phyloP scores from a whole-genome alignment of 192 early-diverging fungal genomes.

The Mortierella claussenii region DNA sequence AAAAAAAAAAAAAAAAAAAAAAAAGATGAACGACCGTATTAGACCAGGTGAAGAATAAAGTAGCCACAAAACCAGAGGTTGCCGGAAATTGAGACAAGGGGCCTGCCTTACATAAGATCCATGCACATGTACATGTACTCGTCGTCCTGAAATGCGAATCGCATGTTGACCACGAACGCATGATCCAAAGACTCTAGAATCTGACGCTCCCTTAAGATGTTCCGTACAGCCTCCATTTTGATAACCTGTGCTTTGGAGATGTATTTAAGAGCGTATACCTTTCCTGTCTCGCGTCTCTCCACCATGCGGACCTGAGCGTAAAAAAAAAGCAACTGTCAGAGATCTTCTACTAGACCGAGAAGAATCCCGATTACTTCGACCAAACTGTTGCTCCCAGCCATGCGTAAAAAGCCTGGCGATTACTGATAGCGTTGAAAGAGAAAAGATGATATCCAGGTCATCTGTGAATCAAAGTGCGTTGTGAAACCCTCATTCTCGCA shows the following conservation, averaged over 20 bases:
- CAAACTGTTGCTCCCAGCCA: too few relatives aligned
- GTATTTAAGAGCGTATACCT: constrained; percentile 88
- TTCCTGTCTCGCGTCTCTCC: constrained; percentile 75
- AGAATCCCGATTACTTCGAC: too few relatives aligned
- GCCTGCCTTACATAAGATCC: constrained; percentile 77
- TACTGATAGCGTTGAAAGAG: too few relatives aligned
- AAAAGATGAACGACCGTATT: neutral
- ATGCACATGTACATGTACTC: constrained; percentile 90
- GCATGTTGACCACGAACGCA: constrained; percentile 75
- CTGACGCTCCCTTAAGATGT: constrained; percentile 81
- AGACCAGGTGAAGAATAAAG: neutral
- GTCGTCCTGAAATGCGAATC: constrained; percentile 93
- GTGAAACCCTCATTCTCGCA: too few relatives aligned
- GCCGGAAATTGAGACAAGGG: too few relatives aligned
- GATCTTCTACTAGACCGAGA: neutral
- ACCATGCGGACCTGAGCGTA: constrained; percentile 79
- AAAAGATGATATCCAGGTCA: too few relatives aligned
- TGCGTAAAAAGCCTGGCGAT: too few relatives aligned
- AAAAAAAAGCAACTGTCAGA: neutral
- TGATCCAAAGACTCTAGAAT: constrained; percentile 83
- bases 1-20: constrained; percentile 2
- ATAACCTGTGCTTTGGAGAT: constrained; percentile 90
- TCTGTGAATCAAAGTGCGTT: too few relatives aligned
- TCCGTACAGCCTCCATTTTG: constrained; percentile 84
- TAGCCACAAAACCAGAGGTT: too few relatives aligned